A percentile compares a stretch with the other conserved stretches of the same genome.
These are phyloP conservation scores for Ophiocordyceps unilateralis DNA, from an alignment of 2,329 filamentous ascomycete genomes.

Conservation along the genomic window DNA sequence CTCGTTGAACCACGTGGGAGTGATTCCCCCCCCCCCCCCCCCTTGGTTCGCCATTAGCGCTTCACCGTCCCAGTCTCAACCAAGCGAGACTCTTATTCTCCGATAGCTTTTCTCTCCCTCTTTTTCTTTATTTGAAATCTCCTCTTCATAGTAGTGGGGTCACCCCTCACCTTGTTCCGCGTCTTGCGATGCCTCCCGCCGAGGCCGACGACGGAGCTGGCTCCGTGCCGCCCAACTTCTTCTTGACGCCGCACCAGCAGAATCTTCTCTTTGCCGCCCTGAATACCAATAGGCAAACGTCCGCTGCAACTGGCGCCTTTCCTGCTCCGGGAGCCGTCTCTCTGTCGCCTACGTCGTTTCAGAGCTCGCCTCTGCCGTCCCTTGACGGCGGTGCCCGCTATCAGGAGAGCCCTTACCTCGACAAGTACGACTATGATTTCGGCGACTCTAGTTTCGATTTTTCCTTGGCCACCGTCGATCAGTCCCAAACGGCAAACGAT, in stretches of 20 bases:
- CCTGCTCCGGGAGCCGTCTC: slow-evolving; percentile 16
- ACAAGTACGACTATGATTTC: slow-evolving; percentile 59
- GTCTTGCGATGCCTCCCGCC: slow-evolving; percentile 28
- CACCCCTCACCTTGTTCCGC: not conserved
- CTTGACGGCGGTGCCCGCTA: slow-evolving; percentile 23
- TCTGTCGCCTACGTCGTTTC: slow-evolving; percentile 30
- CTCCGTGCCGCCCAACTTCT: slow-evolving; percentile 35
- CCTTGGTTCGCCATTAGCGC: not conserved
- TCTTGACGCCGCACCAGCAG: slow-evolving; percentile 61
- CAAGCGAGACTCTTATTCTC: not conserved
- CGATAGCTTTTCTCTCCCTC: not conserved
- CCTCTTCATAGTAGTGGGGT: not conserved
- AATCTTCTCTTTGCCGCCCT: slow-evolving; percentile 59
- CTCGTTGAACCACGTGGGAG: not conserved
- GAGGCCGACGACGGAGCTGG: slow-evolving; percentile 20
- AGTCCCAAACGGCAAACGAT: slow-evolving; percentile 59
- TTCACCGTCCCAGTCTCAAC: not conserved
- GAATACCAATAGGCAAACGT: slow-evolving; percentile 43
- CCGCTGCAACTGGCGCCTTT: slow-evolving; percentile 16
- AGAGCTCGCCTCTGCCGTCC: slow-evolving; percentile 27
- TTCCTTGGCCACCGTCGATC: slow-evolving; percentile 26
- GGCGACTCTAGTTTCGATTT: slow-evolving; percentile 68
- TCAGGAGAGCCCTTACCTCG: slow-evolving; percentile 67
- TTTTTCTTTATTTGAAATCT: not conserved
- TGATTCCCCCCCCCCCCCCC: too few species aligned